Base-by-base conservation (phyloP, 2,329 filamentous ascomycete species). In the Hypoxylon sp. region DNA sequence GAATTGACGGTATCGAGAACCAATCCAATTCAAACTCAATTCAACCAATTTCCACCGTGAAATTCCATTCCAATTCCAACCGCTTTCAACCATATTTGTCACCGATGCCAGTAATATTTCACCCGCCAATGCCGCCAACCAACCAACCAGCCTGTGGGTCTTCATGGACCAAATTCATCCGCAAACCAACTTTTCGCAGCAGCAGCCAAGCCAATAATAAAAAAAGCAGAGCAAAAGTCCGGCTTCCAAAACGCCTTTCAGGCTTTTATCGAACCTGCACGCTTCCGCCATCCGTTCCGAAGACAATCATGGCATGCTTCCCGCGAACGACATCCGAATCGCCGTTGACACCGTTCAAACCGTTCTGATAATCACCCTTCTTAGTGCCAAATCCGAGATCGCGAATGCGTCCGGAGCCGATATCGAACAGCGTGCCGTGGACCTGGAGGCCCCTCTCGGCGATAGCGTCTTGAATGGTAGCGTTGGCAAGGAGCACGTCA, bases 341-440 rank as follows among this genome's bases (percentile, higher is more conserved):
- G 27, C 48, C 47, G 26, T 47, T 49, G 11, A 42, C 57, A 6
- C 45, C 50, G 4, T 25, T 5, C 3, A 42, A 32, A 15, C 30
- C 52, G 29, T 62, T 51, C 27, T 55, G 37, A n/a, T n/a, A n/a
- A 26, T 46, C 51, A 15, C 47, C 48, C 49, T 64, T 67, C 31
- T 13, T 17, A 1, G 64, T 78, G 34, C 79, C 78, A 38, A 75
- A 63, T 13, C 75, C 74, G 2, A 83, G 65, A 61, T 83, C 77
- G 27, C 69, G 68, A 41, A 83, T 69, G 51, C 73, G 73, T 8
- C 81, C 81, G 13, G 66, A 71, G 4, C 62, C 71, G 41, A 83
- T 72, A 59, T 94, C 86, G 68, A 90, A 93, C 9, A 95, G 76
- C 43, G 86, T 78, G n/a, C 89, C 90, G 69, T 94, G 89, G 4